Base-by-base conservation (phyloP, 1,284 basidiomycete species). In the Irpex rosettiformis region DNA sequence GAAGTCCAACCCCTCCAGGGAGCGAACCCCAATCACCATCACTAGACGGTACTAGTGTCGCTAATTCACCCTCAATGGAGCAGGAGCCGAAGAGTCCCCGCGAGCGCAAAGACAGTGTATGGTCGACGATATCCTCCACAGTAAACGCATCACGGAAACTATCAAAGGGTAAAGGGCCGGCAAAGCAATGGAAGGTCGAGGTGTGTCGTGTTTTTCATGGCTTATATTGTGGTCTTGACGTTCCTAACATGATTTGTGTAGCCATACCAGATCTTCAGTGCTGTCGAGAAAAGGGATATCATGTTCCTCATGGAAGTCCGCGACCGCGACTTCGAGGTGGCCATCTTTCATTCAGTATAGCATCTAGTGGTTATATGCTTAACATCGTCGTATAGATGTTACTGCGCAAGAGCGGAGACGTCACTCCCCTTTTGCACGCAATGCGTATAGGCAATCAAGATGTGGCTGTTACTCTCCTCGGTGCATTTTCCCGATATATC, bases 361-460 rank as follows among this genome's bases (percentile, higher is more conserved):
- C 3, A 18, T n/a, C n/a, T n/a, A n/a, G n/a, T n/a, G n/a, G n/a
- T n/a, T n/a, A n/a, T n/a, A n/a, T n/a, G n/a, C n/a, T n/a, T n/a
- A n/a, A n/a, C n/a, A n/a, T n/a, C n/a, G n/a, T n/a, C 24, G 16
- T 22, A 1, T 58, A 92, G 89, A 77, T 91, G 43, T 77, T 93
- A 13, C 75, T 93, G 25, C 83, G 83, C 55, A 89, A 86, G 66
- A 82, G 83, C 22, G 90, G 89, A 4, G 85, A 88, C 58, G 84
- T 82, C 25, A 91, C 90, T 0, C 90, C 90, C 10, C 78, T 93
- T 4, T 77, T 93, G 21, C 89, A 93, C 67, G 89, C 90, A 0
- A 90, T 93, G 82, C 80, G 89, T 16, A 87, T 91, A 40, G 89
- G 91, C 30, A 86, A 91, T 65, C 77, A 83, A 62, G 90, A 92